phyloP scores from a whole-genome alignment of 139 green algal species.

The Raphidocelis subcapitata region DNA sequence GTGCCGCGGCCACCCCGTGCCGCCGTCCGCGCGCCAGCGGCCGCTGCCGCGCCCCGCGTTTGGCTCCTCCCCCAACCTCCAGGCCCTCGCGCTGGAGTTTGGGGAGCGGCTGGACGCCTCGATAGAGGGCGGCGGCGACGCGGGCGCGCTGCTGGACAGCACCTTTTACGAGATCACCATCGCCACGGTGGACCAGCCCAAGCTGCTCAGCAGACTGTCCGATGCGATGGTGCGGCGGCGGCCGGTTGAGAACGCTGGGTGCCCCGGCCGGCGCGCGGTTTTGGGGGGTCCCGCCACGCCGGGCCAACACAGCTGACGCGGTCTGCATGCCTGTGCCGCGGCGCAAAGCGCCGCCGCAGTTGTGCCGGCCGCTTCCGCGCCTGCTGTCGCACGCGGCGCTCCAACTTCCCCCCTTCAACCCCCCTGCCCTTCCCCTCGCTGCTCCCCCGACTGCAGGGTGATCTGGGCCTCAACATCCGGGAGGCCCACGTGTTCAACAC shows the following conservation, averaged over 20 bases:
- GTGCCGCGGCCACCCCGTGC: conserved; percentile 18
- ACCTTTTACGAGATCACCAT: conserved; percentile 94
- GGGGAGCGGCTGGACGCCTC: conserved; percentile 47
- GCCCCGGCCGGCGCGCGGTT: too few relatives aligned
- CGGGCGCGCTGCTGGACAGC: conserved; percentile 13
- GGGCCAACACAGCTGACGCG: too few relatives aligned
- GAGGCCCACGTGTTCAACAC: conserved; percentile 99
- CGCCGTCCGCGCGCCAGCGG: background rate
- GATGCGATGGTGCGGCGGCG: conserved; percentile 70
- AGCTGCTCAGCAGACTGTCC: conserved; percentile 86
- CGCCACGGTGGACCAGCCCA: conserved; percentile 87
- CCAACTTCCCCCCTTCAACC: too few relatives aligned
- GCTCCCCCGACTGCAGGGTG: conserved; percentile 51
- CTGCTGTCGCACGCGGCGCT: too few relatives aligned
- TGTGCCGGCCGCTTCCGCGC: too few relatives aligned
- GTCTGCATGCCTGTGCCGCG: too few relatives aligned
- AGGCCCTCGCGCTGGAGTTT: conserved; percentile 76
- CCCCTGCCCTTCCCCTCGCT: too few relatives aligned
- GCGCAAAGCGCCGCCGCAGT: too few relatives aligned
- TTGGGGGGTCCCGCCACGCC: too few relatives aligned
- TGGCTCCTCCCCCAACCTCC: conserved; percentile 86
- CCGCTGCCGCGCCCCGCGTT: conserved; percentile 79
- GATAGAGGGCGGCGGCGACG: conserved; percentile 3
- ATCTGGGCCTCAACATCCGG: conserved; percentile 96
- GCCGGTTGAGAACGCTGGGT: too few relatives aligned